phyloP scores from a whole-genome alignment of 2,329 filamentous ascomycete genomes.

The Fusarium nodosum region DNA sequence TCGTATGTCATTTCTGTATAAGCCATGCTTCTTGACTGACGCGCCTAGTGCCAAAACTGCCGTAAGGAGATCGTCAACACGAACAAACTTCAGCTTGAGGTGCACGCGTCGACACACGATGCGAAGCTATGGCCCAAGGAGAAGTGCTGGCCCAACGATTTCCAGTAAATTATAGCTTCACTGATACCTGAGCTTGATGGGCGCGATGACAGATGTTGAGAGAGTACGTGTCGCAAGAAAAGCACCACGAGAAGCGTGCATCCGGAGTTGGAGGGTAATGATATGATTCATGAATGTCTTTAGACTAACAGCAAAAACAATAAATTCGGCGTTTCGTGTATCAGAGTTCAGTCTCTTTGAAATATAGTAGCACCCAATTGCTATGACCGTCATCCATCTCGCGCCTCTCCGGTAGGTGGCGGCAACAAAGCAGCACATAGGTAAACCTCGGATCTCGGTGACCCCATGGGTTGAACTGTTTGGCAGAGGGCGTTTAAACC shows the following conservation, averaged over 20 bases:
- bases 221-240: neutral
- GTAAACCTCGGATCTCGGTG: too few species aligned
- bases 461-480: too few species aligned
- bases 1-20: constrained; percentile 26
- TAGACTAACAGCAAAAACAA: constrained; percentile 8
- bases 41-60: constrained; percentile 62
- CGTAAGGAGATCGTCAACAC: constrained; percentile 66
- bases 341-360: neutral
- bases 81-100: constrained; percentile 64
- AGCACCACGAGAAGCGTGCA: neutral
- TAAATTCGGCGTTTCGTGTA: constrained; percentile 13
- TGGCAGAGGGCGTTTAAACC: neutral
- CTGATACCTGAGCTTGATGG: too few species aligned
- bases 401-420: neutral
- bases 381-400: neutral
- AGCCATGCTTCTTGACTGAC: neutral
- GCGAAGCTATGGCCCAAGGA: constrained; percentile 66
- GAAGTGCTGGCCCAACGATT: constrained; percentile 70
- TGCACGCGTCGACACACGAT: constrained; percentile 66
- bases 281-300: constrained; percentile 34
- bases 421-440: neutral
- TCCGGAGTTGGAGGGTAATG: constrained; percentile 19
- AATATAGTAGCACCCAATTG: accelerated
- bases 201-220: neutral
- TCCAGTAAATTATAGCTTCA: constrained; percentile 38